Percentiles rank a stretch among this genome's conserved stretches.
phyloP scores from a whole-genome alignment of 2,329 filamentous ascomycete species.

The Colletotrichum filicis region DNA sequence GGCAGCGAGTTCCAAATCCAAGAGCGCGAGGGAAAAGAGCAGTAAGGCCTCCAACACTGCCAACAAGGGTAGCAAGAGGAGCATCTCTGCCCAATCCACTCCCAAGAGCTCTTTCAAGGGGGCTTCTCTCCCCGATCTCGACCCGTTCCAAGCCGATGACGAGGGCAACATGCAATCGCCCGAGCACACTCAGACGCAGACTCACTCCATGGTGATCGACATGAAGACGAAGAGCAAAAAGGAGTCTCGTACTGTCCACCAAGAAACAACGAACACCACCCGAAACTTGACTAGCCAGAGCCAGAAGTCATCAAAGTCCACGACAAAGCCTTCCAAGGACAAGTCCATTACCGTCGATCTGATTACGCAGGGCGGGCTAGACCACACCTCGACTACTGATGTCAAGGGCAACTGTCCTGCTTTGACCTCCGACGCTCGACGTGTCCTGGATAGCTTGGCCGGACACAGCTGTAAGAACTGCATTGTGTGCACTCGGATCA shows the following conservation, averaged over 20 bases:
- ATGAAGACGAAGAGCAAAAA: conserved; percentile 35
- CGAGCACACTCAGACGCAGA: conserved; percentile 39
- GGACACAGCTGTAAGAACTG: conserved; percentile 68
- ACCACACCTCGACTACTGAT: conserved; percentile 28
- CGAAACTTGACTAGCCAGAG: conserved; percentile 38
- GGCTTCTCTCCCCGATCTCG: conserved; percentile 17
- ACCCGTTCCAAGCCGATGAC: conserved; percentile 37
- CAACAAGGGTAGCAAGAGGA: conserved; percentile 56
- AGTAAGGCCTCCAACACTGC: conserved; percentile 45
- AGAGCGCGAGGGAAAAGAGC: conserved; percentile 34
- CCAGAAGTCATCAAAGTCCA: conserved; percentile 30
- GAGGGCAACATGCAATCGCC: conserved; percentile 38
- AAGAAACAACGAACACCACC: conserved; percentile 33
- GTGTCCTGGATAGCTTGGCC: conserved; percentile 64
- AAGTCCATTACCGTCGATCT: conserved; percentile 34
- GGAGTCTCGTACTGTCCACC: conserved; percentile 25
- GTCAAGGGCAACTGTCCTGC: conserved; percentile 49
- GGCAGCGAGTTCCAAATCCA: conserved; percentile 36
- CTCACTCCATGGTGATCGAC: conserved; percentile 38
- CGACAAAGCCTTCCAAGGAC: conserved; percentile 22
- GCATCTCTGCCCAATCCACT: conserved; percentile 37
- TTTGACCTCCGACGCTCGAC: conserved; percentile 63
- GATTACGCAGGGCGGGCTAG: conserved; percentile 33
- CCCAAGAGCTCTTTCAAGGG: conserved; percentile 34
- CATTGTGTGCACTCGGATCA: conserved; percentile 66